Percentiles rank a stretch among this genome's conserved stretches.
phyloP scores from a whole-genome alignment of 371 early-diverging fungal species.

The Mortierella sp. region DNA sequence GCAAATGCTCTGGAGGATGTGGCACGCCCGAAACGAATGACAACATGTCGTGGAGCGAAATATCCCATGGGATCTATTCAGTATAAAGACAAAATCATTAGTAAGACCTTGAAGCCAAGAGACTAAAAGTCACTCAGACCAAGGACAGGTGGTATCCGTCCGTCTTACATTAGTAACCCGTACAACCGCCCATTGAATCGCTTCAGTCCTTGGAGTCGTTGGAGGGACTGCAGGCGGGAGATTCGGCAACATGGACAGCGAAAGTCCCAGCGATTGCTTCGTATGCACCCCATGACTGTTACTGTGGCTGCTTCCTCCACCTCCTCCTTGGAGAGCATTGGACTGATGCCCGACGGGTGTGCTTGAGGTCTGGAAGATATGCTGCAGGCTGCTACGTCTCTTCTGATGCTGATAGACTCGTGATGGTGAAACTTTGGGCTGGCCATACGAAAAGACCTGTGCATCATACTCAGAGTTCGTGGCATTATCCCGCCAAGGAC shows the following conservation, averaged over 20 bases:
- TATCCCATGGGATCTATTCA: slow-evolving; percentile 54
- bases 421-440: slow-evolving; percentile 1
- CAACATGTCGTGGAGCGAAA: slow-evolving; percentile 44
- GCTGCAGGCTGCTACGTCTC: slow-evolving; percentile 17
- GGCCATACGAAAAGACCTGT: neutral
- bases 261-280: neutral
- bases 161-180: slow-evolving; percentile 49
- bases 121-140: no score
- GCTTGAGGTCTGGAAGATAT: slow-evolving; percentile 1
- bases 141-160: no score
- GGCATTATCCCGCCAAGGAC: slow-evolving; percentile 14
- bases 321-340: neutral
- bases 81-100: neutral
- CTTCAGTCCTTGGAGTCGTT: slow-evolving; percentile 18
- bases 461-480: slow-evolving; percentile 1
- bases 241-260: slow-evolving; percentile 24
- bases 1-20: slow-evolving; percentile 34
- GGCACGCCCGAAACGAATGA: slow-evolving; percentile 39
- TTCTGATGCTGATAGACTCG: slow-evolving; percentile 7
- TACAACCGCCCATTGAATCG: slow-evolving; percentile 46
- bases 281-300: neutral
- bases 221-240: slow-evolving; percentile 32
- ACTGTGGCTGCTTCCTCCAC: neutral
- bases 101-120: neutral
- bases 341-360: neutral